Conservation (phyloP, 176 grass and related monocot genomes). For the Ananas comosus region DNA sequence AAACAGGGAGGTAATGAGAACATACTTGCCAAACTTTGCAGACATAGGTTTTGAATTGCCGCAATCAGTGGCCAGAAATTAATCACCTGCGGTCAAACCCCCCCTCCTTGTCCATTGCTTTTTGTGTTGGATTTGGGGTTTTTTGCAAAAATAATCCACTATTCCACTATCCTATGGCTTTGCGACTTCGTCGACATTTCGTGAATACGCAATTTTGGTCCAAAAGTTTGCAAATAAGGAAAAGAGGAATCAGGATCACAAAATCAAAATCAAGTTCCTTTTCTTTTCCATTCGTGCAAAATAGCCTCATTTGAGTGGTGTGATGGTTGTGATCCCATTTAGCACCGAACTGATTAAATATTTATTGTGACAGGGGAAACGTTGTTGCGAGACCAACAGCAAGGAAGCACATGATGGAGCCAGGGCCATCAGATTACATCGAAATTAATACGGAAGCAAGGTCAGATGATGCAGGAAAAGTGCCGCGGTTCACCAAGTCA, state of each 20-base stretch:
- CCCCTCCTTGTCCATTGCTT: no score
- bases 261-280: background rate
- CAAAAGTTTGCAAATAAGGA: no score
- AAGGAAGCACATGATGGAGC: constrained; percentile 47
- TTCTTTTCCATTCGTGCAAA: background rate
- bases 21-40: background rate
- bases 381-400: constrained; percentile 60
- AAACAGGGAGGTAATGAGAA: constrained; percentile 40
- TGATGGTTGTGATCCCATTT: constrained; percentile 6
- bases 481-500: constrained; percentile 36
- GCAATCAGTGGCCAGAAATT: background rate
- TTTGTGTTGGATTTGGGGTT: no score
- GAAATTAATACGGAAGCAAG: constrained; percentile 46
- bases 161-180: no score
- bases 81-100: no score
- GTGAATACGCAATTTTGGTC: no score
- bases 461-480: constrained; percentile 45
- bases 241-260: background rate
- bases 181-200: no score
- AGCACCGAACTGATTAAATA: constrained; percentile 9
- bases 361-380: constrained; percentile 40
- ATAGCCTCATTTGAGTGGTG: background rate
- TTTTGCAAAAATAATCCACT: no score
- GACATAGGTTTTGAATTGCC: background rate
- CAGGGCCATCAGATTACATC: constrained; percentile 45